A percentile compares a stretch with the other conserved stretches of the same genome.
Evolutionary conservation across 116 monocot species (phyloP).

Genomic region (Papilionanthe hybrid): DNA sequence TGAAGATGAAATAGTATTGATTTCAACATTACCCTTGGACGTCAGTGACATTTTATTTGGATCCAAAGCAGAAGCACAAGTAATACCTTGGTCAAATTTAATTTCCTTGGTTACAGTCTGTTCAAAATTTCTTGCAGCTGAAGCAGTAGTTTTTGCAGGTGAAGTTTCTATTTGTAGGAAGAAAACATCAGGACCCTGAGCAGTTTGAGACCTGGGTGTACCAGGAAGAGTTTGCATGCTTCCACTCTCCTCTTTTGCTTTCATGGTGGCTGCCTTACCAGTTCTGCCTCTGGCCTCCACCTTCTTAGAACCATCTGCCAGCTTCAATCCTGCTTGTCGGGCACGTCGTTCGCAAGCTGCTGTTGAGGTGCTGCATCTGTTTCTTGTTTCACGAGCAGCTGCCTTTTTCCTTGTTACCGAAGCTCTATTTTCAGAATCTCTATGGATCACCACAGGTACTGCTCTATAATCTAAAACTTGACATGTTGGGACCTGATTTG

Average conservation of each 20-base stretch:
- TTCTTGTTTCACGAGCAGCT: slow-evolving; percentile 64
- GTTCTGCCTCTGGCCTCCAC: slow-evolving; percentile 5
- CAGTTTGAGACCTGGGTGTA: not conserved
- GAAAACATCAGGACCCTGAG: not conserved
- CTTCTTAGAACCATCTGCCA: slow-evolving; percentile 23
- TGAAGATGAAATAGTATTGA: not conserved
- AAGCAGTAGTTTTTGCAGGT: not conserved
- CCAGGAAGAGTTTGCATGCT: not conserved
- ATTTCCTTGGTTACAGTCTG: slow-evolving; percentile 1
- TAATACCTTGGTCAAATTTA: not conserved
- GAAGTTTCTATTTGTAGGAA: not conserved
- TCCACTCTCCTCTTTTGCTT: slow-evolving; percentile 7
- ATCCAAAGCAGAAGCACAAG: not conserved
- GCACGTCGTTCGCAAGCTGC: slow-evolving; percentile 41
- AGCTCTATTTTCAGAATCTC: slow-evolving; percentile 42
- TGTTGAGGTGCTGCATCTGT: slow-evolving; percentile 28
- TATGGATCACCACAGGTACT: slow-evolving; percentile 27
- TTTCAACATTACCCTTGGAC: not conserved
- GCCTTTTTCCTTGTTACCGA: slow-evolving; percentile 75
- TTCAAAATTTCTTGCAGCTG: not conserved
- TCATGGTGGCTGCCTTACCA: slow-evolving; percentile 4
- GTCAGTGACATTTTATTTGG: not conserved
- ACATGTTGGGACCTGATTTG: slow-evolving; percentile 14
- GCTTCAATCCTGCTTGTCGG: slow-evolving; percentile 36
- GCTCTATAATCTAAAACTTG: slow-evolving; percentile 17